Evolutionary conservation across 2,329 filamentous ascomycete genomes (phyloP), one percentile per base, ranked within the genome.

Genomic region (Penicillium occitanis): DNA sequence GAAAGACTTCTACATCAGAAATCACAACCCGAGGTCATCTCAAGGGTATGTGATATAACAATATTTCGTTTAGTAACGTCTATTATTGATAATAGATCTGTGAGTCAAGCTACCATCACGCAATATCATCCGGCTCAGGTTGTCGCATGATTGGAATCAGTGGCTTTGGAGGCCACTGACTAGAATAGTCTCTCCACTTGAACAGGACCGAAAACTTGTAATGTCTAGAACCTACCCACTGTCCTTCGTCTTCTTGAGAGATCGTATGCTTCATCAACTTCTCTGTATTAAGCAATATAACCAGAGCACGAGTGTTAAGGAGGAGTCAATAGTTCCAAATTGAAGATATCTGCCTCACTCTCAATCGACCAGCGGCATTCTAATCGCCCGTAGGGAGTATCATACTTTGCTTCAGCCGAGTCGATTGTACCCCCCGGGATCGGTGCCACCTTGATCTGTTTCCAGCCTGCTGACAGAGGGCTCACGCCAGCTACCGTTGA

Each of bases 331-430:
- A 59, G 35, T 3, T 25, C n/a, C 30, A 59, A 14, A 6, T 59
- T 14, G 25, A 59, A 59, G 10, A 10, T 5, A 42, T 59, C 35
- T 13, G 33, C 55, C 8, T 59, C 55, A 17, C 5, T 19, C 44
- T 46, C 44, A 13, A 58, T 58, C 13, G 33, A 40, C 55, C 55
- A 58, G 2, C 35, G 35, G n/a, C 55, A 58, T 25, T 58, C 55
- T 3, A 42, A 11, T 8, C 55, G 35, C 1, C 55, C 55, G 22
- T 42, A 58, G n/a, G 55, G n/a, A 40, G 55, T 58, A 17, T 58
- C 55, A 28, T 58, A 42, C 35, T 13, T 22, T 1, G 55, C 33
- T 17, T 42, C 55, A 17, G 55, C 55, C 19, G 55, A 58, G 33
- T 22, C n/a, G 10, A 58, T 42, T 10, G 55, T 58, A 4, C 55